Evolutionary conservation across 495 filamentous ascomycete genomes (phyloP).

Genomic region (Jackrogersella multiformis): DNA sequence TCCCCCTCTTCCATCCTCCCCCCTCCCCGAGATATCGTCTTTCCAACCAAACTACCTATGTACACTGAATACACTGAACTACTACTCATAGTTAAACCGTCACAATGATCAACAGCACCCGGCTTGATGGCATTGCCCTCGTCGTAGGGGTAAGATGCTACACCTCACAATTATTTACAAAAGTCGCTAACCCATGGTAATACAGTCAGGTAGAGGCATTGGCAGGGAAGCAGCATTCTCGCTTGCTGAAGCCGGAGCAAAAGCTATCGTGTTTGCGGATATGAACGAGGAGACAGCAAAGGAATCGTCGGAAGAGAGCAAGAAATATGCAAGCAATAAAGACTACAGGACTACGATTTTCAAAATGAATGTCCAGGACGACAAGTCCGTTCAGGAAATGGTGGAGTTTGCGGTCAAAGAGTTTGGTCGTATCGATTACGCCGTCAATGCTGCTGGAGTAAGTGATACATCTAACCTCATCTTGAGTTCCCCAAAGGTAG

Average conservation of each 20-base stretch:
- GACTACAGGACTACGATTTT: constrained; percentile 33
- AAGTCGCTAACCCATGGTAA: background rate
- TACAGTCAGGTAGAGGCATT: background rate
- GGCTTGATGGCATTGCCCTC: background rate
- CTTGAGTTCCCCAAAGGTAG: background rate
- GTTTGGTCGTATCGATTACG: constrained; percentile 48
- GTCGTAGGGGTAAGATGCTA: background rate
- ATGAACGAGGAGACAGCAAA: constrained; percentile 33
- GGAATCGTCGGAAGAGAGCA: constrained; percentile 37
- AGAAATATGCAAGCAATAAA: constrained; percentile 35
- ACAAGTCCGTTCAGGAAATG: constrained; percentile 42
- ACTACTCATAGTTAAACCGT: background rate
- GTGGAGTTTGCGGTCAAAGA: constrained; percentile 30
- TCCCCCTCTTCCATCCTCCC: no score
- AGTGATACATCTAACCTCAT: background rate
- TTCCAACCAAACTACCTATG: no score
- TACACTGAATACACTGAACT: no score
- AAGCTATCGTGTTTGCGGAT: constrained; percentile 42
- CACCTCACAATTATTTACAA: background rate
- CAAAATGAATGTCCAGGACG: constrained; percentile 43
- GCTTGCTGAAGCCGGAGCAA: constrained; percentile 42
- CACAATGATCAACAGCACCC: background rate
- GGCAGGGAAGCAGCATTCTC: background rate
- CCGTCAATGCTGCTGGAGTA: constrained; percentile 47
- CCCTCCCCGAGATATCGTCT: no score